Base-by-base conservation (phyloP, 2,329 filamentous ascomycete genomes). In the Alternaria panax region DNA sequence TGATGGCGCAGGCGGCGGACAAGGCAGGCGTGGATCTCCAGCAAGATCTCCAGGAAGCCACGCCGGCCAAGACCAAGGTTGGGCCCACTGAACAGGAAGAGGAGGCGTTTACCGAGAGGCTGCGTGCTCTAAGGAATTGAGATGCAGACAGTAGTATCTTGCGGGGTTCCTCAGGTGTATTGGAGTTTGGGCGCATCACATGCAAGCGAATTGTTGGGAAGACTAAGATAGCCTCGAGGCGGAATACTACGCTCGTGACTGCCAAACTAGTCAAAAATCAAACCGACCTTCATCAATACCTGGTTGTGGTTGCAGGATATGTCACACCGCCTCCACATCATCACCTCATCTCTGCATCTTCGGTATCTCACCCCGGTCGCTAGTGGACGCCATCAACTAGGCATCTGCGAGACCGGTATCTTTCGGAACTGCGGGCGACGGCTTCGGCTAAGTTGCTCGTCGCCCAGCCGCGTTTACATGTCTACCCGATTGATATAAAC, bases 1-100 rank as follows among this genome's bases (percentile, higher is more conserved):
- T 96, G 63, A 90, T 96, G 80, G 90, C 87, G 65, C 91, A 96
- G 80, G 87, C 95, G 42, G 92, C 92, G 63, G 93, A 96, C 77
- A 92, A 96, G 78, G 92, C 91, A 9, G 93, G 93, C 54, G 87
- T 97, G 52, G 91, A 95, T 78, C 83, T 96, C 62, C 88, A 88
- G 67, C 86, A 90, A 75, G 91, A 95, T 79, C 88, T 96, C 79
- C 82, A 83, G 56, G 80, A 80, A 12, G 85, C 89, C 7, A 81
- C 85, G 14, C 82, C 85, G 0, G 81, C 85, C 18, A 84, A 84
- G 70, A 80, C 81, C 5, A 84, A 85, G 76, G 84, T 83, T 59
- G 90, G 91, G 63, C 90, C 90, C 2, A 91, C 89, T 2, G 87
- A 91, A 59, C 90, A 93, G 74, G 88, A 92, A 75, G 91, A 94